Evolutionary conservation across 306 rosid genomes (phyloP).

Genomic region (Erythrophleum fordii): DNA sequence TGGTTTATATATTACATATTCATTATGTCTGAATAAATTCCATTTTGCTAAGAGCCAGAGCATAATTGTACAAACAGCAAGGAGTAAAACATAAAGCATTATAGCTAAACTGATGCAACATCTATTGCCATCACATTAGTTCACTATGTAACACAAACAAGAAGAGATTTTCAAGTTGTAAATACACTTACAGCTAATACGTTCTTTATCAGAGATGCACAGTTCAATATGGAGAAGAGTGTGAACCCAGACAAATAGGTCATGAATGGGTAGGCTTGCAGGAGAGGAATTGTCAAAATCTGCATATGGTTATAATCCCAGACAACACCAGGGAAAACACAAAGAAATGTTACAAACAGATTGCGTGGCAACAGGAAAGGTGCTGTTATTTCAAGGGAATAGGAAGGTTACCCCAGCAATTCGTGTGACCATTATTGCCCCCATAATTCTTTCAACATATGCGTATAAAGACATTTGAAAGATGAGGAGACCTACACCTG

Average conservation of each 20-base stretch:
- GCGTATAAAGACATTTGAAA: conserved; percentile 55
- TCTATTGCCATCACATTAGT: background rate
- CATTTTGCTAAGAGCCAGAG: background rate
- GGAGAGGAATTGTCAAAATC: conserved; percentile 53
- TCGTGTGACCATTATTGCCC: conserved; percentile 45
- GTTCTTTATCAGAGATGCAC: conserved; percentile 55
- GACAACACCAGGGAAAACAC: background rate
- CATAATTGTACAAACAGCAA: background rate
- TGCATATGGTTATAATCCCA: conserved; percentile 35
- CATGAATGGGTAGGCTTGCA: conserved; percentile 53
- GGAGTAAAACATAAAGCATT: background rate
- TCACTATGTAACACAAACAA: background rate
- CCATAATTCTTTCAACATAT: conserved; percentile 39
- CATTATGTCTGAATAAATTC: background rate
- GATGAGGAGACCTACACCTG: conserved; percentile 51
- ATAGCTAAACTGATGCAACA: background rate
- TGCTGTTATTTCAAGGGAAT: background rate
- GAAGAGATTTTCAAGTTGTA: background rate
- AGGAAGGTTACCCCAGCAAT: conserved; percentile 42
- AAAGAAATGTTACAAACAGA: background rate
- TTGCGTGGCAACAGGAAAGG: background rate
- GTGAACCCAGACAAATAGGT: conserved; percentile 48
- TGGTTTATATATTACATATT: too few relatives aligned
- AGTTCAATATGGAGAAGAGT: conserved; percentile 43
- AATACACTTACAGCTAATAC: conserved; percentile 55